Evolutionary conservation across 2,329 filamentous ascomycete genomes (phyloP).

Genomic region (Claviceps monticola): DNA sequence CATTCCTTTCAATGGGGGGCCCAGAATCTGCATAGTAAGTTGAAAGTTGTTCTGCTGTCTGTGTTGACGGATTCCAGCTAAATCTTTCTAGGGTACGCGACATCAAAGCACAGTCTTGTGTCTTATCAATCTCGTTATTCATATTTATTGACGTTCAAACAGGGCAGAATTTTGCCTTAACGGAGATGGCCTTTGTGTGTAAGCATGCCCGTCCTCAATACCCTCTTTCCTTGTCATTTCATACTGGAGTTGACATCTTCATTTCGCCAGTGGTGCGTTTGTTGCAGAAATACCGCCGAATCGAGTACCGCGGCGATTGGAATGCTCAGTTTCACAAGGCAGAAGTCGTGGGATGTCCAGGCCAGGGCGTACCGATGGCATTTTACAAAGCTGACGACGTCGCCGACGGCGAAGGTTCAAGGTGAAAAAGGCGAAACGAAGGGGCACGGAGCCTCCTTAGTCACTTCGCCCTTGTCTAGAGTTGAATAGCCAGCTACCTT

Average conservation of each 20-base stretch:
- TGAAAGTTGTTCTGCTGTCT: not conserved
- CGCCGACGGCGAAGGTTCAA: not conserved
- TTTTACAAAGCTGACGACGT: constrained; percentile 16
- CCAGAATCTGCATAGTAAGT: constrained; percentile 49
- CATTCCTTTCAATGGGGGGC: constrained; percentile 62
- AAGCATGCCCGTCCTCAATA: not conserved
- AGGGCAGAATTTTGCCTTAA: constrained; percentile 70
- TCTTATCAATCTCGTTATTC: too few species aligned
- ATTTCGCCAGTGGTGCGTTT: constrained; percentile 29
- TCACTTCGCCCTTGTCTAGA: too few species aligned
- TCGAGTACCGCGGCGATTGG: constrained; percentile 36
- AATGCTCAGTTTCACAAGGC: constrained; percentile 28
- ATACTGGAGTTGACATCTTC: not conserved
- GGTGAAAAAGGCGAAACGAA: not conserved
- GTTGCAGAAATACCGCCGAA: constrained; percentile 43
- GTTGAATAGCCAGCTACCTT: too few species aligned
- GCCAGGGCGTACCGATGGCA: constrained; percentile 27
- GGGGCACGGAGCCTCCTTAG: not conserved
- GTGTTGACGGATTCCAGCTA: not conserved
- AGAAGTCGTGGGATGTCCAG: constrained; percentile 29
- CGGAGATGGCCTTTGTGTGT: constrained; percentile 41
- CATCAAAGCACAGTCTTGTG: not conserved
- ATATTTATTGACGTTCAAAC: constrained; percentile 44
- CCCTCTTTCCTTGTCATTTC: not conserved
- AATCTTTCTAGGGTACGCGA: not conserved